Evolutionary conservation across 257 asterid species (phyloP), one percentile per base, ranked within the genome.

Genomic region (Fraxinus excelsior): DNA sequence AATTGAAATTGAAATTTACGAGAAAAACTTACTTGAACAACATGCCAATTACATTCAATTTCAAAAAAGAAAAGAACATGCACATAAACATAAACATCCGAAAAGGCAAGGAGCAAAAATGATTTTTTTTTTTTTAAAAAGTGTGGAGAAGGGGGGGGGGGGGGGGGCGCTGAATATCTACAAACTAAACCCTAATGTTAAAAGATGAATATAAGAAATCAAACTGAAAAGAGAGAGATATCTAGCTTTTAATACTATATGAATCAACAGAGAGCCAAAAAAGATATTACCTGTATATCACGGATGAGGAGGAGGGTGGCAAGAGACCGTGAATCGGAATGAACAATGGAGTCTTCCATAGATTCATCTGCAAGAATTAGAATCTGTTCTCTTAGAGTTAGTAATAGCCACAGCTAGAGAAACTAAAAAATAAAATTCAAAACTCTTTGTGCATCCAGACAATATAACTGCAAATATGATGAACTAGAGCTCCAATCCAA

Each of bases 351-450:
- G 84, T 94, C 99, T 88, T 92, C 99, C 32, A 94, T 83, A 7
- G 97, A 92, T 87, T 92, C 99, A 77, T 94, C 99, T 92, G 99
- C 97, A 84, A 94, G 97, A 92, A 94, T 94, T 79, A 92, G 76
- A 83, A 94, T 94, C 99, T 94, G 90, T 83, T 82, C 81, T 78
- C 88, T 83, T 81, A 82, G 94, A 85, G 99, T 92, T 91, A 92
- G 94, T 91, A 85, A 80, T 70, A 70, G 88, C 81, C 83, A 80
- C 76, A 65, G 11, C 70, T 67, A 58, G 32, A 67, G 71, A 72
- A 74, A 40, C 38, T 38, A 64, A 67, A 42, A 70, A 74, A 58
- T 38, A 16, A 73, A 70, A 66, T 60, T 76, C 73, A 56, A 40
- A 78, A 69, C 44, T 70, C 23, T 16, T 18, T 28, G 56, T 29